Evolutionary conservation across 495 filamentous ascomycete species (phyloP).

Genomic region (Xylaria bambusicola): DNA sequence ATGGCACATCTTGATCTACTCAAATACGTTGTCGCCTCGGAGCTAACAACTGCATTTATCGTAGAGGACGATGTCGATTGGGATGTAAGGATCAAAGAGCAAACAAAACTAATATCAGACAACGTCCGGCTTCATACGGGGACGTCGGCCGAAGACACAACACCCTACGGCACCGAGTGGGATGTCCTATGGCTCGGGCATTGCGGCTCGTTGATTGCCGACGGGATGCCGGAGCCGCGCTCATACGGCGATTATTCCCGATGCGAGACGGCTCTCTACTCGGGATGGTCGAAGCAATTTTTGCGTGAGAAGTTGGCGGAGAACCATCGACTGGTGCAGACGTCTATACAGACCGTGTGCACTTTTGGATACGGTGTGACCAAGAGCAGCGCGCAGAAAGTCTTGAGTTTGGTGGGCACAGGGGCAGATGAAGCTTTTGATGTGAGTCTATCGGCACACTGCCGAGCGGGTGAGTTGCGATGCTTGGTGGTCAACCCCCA

Average conservation of each 20-base stretch:
- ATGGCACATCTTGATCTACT: constrained; percentile 38
- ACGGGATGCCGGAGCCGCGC: constrained; percentile 17
- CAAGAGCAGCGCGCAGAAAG: constrained; percentile 25
- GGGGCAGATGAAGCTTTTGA: constrained; percentile 24
- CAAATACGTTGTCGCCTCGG: constrained; percentile 40
- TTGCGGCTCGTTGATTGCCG: constrained; percentile 38
- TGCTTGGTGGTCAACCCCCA: constrained; percentile 27
- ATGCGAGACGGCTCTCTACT: too few relatives aligned
- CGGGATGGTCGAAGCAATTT: too few relatives aligned
- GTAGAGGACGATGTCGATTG: constrained; percentile 54
- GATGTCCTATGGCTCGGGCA: constrained; percentile 54
- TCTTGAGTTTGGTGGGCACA: constrained; percentile 23
- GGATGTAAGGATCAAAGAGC: constrained; percentile 45
- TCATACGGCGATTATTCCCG: too few relatives aligned
- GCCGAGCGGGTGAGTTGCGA: constrained; percentile 16
- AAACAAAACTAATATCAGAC: constrained; percentile 42
- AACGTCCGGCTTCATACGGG: constrained; percentile 25
- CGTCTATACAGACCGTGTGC: too few relatives aligned
- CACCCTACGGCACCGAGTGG: constrained; percentile 50
- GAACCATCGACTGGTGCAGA: too few relatives aligned
- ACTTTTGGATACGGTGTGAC: too few relatives aligned
- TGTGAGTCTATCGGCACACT: constrained; percentile 23
- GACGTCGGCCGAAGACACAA: constrained; percentile 19
- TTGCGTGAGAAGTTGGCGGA: too few relatives aligned
- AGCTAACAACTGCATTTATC: constrained; percentile 47